A percentile compares a stretch with the other conserved stretches of the same genome.
Conservation (phyloP, 2,329 filamentous ascomycete genomes). For the Apiospora malaysiana region DNA sequence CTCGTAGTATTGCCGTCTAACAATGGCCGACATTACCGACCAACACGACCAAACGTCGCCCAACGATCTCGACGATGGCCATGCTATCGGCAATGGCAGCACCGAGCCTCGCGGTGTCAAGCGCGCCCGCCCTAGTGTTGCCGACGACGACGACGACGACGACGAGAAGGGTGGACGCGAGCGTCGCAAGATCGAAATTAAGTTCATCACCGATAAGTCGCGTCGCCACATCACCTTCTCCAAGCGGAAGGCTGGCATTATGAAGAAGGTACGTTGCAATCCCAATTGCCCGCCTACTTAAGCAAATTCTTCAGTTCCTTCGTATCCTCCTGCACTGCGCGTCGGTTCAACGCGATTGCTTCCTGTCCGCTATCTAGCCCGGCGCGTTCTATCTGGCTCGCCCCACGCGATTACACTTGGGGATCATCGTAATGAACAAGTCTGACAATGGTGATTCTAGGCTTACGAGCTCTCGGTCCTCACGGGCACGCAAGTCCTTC, state of each 20-base stretch:
- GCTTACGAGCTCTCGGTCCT: slow-evolving; percentile 97
- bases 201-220: slow-evolving; percentile 99
- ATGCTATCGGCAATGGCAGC: slow-evolving; percentile 75
- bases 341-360: slow-evolving; percentile 1
- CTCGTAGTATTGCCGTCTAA: slow-evolving; percentile 37
- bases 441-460: slow-evolving; percentile 51
- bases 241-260: slow-evolving; percentile 99
- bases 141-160: slow-evolving; percentile 96
- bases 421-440: slow-evolving; percentile 31
- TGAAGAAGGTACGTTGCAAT: slow-evolving; percentile 88
- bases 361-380: not conserved
- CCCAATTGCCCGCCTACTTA: not conserved
- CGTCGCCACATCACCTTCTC: slow-evolving; percentile 99
- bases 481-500: slow-evolving; percentile 94
- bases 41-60: slow-evolving; percentile 79
- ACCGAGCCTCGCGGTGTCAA: slow-evolving; percentile 84
- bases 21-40: slow-evolving; percentile 81
- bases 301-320: not conserved
- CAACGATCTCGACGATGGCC: slow-evolving; percentile 74
- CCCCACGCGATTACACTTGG: slow-evolving; percentile 24
- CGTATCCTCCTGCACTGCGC: not conserved
- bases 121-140: slow-evolving; percentile 80
- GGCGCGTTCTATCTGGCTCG: slow-evolving; percentile 22
- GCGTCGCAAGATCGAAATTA: slow-evolving; percentile 99
- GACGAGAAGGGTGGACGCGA: slow-evolving; percentile 98